Evolutionary conservation across 441 rosid genomes (phyloP).

Genomic region (Jatropha podagrica): DNA sequence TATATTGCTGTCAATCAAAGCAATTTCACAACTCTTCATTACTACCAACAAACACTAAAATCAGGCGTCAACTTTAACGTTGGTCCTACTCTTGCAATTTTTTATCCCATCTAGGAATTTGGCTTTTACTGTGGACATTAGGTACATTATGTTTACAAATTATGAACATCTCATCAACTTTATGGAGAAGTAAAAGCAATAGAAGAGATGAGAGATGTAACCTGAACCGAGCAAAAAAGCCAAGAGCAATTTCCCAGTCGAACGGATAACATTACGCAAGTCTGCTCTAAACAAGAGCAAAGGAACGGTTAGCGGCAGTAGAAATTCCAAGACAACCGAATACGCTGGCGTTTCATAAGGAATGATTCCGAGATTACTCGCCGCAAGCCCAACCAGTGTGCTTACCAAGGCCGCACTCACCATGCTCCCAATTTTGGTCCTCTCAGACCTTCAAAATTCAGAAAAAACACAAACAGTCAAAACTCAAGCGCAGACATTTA

Average conservation of each 20-base stretch:
- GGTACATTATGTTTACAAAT: background rate
- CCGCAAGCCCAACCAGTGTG: conserved; percentile 74
- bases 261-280: conserved; percentile 54
- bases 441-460: conserved; percentile 57
- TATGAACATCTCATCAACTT: conserved; percentile 30
- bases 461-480: background rate
- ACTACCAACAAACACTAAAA: background rate
- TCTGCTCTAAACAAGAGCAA: conserved; percentile 76
- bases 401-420: conserved; percentile 73
- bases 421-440: conserved; percentile 73
- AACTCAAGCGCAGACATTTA: background rate
- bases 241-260: conserved; percentile 62
- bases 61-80: background rate
- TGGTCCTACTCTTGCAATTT: background rate
- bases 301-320: conserved; percentile 68
- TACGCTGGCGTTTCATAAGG: conserved; percentile 67
- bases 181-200: conserved; percentile 37
- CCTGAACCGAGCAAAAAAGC: conserved; percentile 83
- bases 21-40: too few species aligned
- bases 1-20: too few species aligned
- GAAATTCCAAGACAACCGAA: conserved; percentile 57
- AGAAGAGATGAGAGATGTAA: conserved; percentile 60
- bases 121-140: background rate
- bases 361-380: conserved; percentile 67
- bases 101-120: background rate